phyloP scores from a whole-genome alignment of 192 early-diverging fungal species.

The Coemansia sp. region DNA sequence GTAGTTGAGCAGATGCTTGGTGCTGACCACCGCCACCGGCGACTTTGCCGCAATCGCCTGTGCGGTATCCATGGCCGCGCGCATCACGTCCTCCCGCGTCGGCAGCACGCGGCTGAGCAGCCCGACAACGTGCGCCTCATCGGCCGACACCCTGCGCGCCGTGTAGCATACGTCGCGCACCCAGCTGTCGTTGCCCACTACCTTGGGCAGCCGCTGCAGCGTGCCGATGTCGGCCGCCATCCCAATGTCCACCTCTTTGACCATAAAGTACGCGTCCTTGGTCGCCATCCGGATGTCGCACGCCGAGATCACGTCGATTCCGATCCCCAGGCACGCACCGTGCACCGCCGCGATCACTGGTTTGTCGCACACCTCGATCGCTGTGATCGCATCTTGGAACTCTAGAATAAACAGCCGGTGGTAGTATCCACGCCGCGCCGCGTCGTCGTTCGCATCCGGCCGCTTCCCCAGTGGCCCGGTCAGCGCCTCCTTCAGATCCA shows the following conservation, averaged over 20 bases:
- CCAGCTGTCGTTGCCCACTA: slow-evolving; percentile 87
- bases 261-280: slow-evolving; percentile 75
- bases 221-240: slow-evolving; percentile 93
- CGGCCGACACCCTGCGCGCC: slow-evolving; percentile 66
- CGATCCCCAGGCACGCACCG: slow-evolving; percentile 79
- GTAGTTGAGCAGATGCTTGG: slow-evolving; percentile 88
- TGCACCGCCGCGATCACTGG: slow-evolving; percentile 91
- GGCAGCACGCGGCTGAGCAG: slow-evolving; percentile 59
- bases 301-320: slow-evolving; percentile 85
- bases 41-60: slow-evolving; percentile 80
- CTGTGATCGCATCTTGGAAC: slow-evolving; percentile 69
- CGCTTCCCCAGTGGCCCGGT: slow-evolving; percentile 16
- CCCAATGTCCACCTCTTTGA: slow-evolving; percentile 94
- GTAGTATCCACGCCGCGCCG: slow-evolving; percentile 48
- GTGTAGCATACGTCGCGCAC: slow-evolving; percentile 90
- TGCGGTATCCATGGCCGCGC: slow-evolving; percentile 66
- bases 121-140: slow-evolving; percentile 63
- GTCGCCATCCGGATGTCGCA: slow-evolving; percentile 88
- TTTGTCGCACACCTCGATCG: slow-evolving; percentile 80
- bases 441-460: slow-evolving; percentile 11
- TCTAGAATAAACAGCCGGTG: slow-evolving; percentile 45
- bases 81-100: slow-evolving; percentile 17
- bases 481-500: slow-evolving; percentile 68
- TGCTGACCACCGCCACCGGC: slow-evolving; percentile 81
- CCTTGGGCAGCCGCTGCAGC: slow-evolving; percentile 92